Conservation (phyloP, 2,329 filamentous ascomycete species). For the Ophiosphaerella korrae region DNA sequence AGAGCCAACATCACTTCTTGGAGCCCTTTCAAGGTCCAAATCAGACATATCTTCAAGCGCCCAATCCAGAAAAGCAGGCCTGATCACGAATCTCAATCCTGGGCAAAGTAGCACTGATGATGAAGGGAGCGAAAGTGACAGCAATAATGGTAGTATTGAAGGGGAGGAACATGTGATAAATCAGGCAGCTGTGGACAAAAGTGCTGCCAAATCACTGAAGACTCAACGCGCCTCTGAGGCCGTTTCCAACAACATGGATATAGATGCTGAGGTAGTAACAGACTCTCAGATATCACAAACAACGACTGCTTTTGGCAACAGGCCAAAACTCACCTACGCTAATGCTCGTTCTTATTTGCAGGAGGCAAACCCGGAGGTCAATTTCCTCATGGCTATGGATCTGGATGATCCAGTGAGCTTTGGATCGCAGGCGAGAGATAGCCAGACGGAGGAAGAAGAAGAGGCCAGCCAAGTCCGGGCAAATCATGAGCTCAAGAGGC, state of each 20-base stretch:
- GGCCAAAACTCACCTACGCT: slow-evolving; percentile 63
- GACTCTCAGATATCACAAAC: slow-evolving; percentile 38
- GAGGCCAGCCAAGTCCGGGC: slow-evolving; percentile 55
- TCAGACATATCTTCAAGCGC: slow-evolving; percentile 38
- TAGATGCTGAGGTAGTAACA: slow-evolving; percentile 18
- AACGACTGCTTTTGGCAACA: slow-evolving; percentile 17
- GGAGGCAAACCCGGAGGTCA: slow-evolving; percentile 54
- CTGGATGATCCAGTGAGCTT: slow-evolving; percentile 29
- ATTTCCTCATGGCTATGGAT: slow-evolving; percentile 42
- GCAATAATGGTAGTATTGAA: slow-evolving; percentile 18
- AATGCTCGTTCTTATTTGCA: slow-evolving; percentile 64
- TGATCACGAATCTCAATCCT: slow-evolving; percentile 40
- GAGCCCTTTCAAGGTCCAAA: slow-evolving; percentile 34
- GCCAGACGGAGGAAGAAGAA: slow-evolving; percentile 52
- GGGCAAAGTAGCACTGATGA: slow-evolving; percentile 30
- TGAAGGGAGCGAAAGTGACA: slow-evolving; percentile 33
- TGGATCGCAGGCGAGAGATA: slow-evolving; percentile 22
- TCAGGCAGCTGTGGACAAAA: not conserved
- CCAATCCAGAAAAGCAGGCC: slow-evolving; percentile 31
- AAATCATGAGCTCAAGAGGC: slow-evolving; percentile 66
- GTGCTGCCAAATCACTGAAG: not conserved
- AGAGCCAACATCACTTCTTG: slow-evolving; percentile 24
- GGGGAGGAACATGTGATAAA: not conserved
- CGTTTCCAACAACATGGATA: slow-evolving; percentile 21
- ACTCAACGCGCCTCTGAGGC: not conserved